Conservation (phyloP, 345 rosid genomes). For the Ceriops decandra region DNA sequence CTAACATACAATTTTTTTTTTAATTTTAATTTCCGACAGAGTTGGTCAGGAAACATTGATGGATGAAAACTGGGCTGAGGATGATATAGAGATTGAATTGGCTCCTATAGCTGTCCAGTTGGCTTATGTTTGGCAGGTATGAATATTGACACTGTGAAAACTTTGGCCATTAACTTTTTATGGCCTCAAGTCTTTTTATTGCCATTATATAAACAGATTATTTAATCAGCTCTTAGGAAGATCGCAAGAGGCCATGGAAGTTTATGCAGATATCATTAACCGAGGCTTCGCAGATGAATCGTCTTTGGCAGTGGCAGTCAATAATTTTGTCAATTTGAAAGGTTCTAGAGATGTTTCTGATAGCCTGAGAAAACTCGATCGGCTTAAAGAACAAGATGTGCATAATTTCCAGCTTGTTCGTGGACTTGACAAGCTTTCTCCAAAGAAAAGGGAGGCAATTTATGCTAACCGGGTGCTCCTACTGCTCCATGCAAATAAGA, state of each 20-base stretch:
- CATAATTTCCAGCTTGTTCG: conserved; percentile 59
- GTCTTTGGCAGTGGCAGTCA: conserved; percentile 81
- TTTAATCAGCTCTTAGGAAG: conserved; percentile 68
- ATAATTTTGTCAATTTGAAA: conserved; percentile 70
- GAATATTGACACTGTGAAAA: background rate
- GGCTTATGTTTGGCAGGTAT: conserved; percentile 88
- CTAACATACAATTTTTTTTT: background rate
- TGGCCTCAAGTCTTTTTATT: background rate
- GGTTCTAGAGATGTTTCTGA: conserved; percentile 82
- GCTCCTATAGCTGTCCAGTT: conserved; percentile 83
- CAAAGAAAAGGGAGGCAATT: conserved; percentile 69
- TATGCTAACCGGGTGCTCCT: conserved; percentile 77
- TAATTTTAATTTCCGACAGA: conserved; percentile 32
- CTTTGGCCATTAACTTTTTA: background rate
- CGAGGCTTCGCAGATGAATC: conserved; percentile 75
- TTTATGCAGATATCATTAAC: conserved; percentile 56
- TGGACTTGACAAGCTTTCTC: conserved; percentile 74
- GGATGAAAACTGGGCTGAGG: conserved; percentile 71
- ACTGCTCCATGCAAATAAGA: conserved; percentile 90
- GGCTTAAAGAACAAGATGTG: conserved; percentile 61
- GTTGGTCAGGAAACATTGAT: conserved; percentile 87
- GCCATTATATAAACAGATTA: conserved; percentile 24
- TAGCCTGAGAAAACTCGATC: conserved; percentile 80
- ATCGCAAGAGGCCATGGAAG: conserved; percentile 54
- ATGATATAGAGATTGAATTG: conserved; percentile 80